Conservation (phyloP, 148 eudicot genomes). For the Rhododendron williamsianum region DNA sequence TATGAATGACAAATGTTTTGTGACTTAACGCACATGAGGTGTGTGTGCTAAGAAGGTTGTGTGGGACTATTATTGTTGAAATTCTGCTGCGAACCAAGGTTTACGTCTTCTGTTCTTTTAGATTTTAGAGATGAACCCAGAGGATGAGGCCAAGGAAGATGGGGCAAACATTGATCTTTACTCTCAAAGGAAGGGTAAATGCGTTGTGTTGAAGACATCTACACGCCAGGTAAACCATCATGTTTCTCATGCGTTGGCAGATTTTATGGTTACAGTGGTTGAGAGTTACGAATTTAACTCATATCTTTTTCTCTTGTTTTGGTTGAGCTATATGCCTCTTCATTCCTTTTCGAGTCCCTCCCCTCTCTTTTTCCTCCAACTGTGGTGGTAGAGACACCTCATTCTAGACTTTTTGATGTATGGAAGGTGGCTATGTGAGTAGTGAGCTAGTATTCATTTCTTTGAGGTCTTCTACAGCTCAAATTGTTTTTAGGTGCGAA, state of each 20-base stretch:
- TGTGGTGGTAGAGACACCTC: too few relatives aligned
- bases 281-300: neutral
- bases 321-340: neutral
- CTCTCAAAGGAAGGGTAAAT: conserved; percentile 95
- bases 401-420: neutral
- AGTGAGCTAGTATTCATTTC: neutral
- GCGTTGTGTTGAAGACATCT: conserved; percentile 88
- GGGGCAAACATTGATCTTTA: conserved; percentile 95
- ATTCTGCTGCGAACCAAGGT: neutral
- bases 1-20: neutral
- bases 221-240: conserved; percentile 64
- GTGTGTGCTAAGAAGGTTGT: neutral
- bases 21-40: neutral
- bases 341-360: neutral
- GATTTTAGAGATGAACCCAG: conserved; percentile 93
- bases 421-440: neutral
- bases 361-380: neutral
- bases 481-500: neutral
- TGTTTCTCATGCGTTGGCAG: neutral
- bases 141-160: conserved; percentile 97
- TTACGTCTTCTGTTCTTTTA: conserved; percentile 8
- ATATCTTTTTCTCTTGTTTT: neutral
- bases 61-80: neutral
- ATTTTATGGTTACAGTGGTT: neutral
- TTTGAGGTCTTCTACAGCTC: neutral